Evolutionary conservation across 306 rosid species (phyloP).

Genomic region (Cercis canadensis): DNA sequence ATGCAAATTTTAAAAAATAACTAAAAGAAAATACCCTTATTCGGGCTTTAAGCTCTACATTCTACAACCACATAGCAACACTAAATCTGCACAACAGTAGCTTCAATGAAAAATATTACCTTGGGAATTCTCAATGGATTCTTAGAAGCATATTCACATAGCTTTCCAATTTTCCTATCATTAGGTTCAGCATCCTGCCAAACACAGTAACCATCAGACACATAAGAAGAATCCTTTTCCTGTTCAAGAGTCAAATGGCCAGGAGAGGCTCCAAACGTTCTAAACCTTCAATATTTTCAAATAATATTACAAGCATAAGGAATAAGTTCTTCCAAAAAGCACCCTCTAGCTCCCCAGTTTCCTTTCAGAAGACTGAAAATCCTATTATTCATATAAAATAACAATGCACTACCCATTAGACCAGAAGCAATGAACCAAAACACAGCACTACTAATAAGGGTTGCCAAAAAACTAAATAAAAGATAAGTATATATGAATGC

Average conservation of each 20-base stretch:
- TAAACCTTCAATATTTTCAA: conserved; percentile 13
- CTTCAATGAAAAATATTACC: conserved; percentile 35
- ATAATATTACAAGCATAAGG: conserved; percentile 6
- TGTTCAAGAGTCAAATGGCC: conserved; percentile 3
- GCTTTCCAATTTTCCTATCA: conserved; percentile 59
- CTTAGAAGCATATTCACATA: conserved; percentile 57
- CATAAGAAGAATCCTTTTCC: conserved; percentile 22
- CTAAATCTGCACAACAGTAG: not conserved
- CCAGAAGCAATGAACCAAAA: conserved; percentile 29
- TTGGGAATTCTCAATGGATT: conserved; percentile 58
- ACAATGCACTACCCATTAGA: not conserved
- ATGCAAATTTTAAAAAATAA: not conserved
- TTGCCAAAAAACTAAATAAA: conserved; percentile 31
- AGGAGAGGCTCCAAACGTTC: conserved; percentile 27
- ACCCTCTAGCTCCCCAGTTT: conserved; percentile 11
- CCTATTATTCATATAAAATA: conserved; percentile 1
- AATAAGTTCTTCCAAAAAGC: conserved; percentile 12
- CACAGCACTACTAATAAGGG: conserved; percentile 5
- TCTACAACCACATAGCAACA: not conserved
- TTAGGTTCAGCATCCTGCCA: conserved; percentile 53
- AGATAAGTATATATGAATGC: not conserved
- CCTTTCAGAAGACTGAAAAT: conserved; percentile 21
- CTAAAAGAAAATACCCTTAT: conserved; percentile 16
- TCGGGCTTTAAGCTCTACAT: not conserved
- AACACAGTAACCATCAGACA: conserved; percentile 30